Conservation (phyloP, 2,329 filamentous ascomycete species). For the Teratosphaeria epicoccoides region DNA sequence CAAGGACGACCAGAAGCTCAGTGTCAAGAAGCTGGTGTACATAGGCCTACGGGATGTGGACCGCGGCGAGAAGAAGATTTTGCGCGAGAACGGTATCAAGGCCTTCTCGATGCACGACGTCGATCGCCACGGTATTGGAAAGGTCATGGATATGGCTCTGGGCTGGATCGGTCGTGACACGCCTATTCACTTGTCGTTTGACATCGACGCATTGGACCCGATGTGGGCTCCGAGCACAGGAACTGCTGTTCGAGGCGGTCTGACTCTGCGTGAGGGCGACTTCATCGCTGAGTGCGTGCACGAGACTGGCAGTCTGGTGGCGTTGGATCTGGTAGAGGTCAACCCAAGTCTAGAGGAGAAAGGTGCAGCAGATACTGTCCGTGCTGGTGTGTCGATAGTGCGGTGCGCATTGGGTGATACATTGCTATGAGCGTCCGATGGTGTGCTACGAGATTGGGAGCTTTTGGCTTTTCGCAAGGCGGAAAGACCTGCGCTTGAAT, state of each 20-base stretch:
- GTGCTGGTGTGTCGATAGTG: slow-evolving; percentile 83
- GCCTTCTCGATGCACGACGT: slow-evolving; percentile 99
- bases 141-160: slow-evolving; percentile 96
- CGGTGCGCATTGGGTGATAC: slow-evolving; percentile 88
- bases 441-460: too few relatives aligned
- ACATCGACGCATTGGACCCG: slow-evolving; percentile 91
- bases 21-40: slow-evolving; percentile 81
- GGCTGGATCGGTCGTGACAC: slow-evolving; percentile 90
- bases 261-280: slow-evolving; percentile 90
- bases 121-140: slow-evolving; percentile 86
- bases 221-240: slow-evolving; percentile 94
- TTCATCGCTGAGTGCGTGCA: slow-evolving; percentile 73
- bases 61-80: slow-evolving; percentile 80
- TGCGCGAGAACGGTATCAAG: slow-evolving; percentile 81
- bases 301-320: slow-evolving; percentile 45
- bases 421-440: slow-evolving; percentile 55
- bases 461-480: not conserved
- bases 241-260: slow-evolving; percentile 82
- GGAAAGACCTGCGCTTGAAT: not conserved
- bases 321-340: slow-evolving; percentile 47
- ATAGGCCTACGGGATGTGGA: slow-evolving; percentile 93
- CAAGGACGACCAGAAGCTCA: slow-evolving; percentile 58
- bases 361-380: slow-evolving; percentile 74
- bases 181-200: slow-evolving; percentile 93
- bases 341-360: slow-evolving; percentile 39